Base-by-base conservation (phyloP, 2,329 filamentous ascomycete species). In the Sarocladiaceae sp. region DNA sequence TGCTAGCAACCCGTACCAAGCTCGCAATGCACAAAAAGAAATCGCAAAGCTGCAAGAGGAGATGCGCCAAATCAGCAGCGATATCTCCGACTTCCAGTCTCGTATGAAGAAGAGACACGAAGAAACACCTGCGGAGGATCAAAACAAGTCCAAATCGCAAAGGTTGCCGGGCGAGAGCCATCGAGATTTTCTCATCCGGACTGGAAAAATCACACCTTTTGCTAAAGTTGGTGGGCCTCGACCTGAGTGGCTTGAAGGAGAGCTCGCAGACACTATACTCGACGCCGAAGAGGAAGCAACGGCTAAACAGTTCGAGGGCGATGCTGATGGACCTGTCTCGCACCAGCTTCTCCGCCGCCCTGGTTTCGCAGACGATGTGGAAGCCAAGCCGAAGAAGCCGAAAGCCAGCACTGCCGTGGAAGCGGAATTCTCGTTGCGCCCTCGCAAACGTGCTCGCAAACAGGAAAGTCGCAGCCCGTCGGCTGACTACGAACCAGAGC, bases 171-270 rank as follows among this genome's bases (percentile, higher is more conserved):
- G 88, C 55, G 94, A 97, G 71, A 90, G 82, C 22, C 84, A 90
- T 55, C 83, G 92, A 49, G 92, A 96, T 44, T 99, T 88, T 65
- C 79, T 99, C 44, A 94, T 99, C 47, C 84, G 94, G 25, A 99
- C 93, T 0, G 94, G 94, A 55, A 97, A 97, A 71, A 97, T 99
- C 59, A 99, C 94, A 0, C 94, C 94, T 0, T 99, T 99, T 63
- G 88, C 91, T 7, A 88, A 86, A 57, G 80, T 96, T 60, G 83
- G 83, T 23, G 78, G 82, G 13, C 77, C 81, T n/a, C 72, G 84
- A 2, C 76, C 76, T 3, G 74, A 81, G 25, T 82, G 79, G 3
- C 76, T 84, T 2, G 77, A 85, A 40, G 86, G 86, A 2, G 86
- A 85, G 54, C 74, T 96, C 15, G 86, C 87, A 11, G 85, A 92